Evolutionary conservation across 2,329 filamentous ascomycete genomes (phyloP).

Genomic region (Ceratocystis variospora): DNA sequence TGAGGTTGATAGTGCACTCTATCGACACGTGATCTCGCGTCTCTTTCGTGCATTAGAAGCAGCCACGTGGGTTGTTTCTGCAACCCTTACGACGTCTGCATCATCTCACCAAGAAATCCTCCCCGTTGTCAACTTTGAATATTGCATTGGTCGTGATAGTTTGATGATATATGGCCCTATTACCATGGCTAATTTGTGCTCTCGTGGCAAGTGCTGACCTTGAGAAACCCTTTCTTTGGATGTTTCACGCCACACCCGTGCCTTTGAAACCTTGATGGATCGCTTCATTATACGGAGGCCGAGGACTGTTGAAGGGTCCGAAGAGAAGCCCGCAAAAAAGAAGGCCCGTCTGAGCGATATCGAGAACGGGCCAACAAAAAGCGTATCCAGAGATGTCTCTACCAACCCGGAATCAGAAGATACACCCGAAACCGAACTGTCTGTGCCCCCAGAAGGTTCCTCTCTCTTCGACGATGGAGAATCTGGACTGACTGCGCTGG

Average conservation of each 20-base stretch:
- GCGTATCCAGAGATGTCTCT: background rate
- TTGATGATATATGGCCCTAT: background rate
- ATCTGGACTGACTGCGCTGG: background rate
- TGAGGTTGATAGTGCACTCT: background rate
- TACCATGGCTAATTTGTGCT: background rate
- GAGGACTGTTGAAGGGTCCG: background rate
- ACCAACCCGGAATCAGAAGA: slow-evolving; percentile 1
- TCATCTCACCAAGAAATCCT: background rate
- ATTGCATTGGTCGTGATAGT: background rate
- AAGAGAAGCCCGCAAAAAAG: background rate
- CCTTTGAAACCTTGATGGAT: slow-evolving; percentile 1
- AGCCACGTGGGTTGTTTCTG: background rate
- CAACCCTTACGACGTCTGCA: background rate
- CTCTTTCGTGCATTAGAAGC: background rate
- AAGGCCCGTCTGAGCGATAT: slow-evolving; percentile 1
- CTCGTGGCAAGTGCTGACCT: background rate
- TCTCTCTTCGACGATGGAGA: background rate
- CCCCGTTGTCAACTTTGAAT: background rate
- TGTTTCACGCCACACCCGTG: background rate
- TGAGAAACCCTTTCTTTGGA: background rate
- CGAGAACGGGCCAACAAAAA: background rate
- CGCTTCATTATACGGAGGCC: slow-evolving; percentile 8
- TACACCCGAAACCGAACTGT: background rate
- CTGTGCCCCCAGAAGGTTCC: background rate
- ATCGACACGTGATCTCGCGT: slow-evolving; percentile 7